phyloP scores from a whole-genome alignment of 2,329 filamentous ascomycete genomes.

The Eurotiales sp. region DNA sequence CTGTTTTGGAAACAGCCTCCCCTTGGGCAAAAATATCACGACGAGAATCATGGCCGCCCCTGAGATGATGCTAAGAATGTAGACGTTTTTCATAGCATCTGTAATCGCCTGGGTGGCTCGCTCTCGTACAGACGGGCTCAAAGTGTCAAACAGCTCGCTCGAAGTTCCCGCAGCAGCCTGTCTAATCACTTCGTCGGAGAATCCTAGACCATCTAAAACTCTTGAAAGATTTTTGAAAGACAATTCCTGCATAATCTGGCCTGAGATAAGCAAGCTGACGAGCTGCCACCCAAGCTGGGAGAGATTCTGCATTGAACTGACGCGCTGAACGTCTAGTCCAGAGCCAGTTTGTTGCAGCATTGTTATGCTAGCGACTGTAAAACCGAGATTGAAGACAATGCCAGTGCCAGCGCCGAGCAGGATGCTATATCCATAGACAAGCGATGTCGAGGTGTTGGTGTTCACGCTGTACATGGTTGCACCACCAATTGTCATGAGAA shows the following conservation, averaged over 20 bases:
- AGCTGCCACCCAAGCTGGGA: background rate
- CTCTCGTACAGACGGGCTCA: background rate
- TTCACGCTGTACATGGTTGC: background rate
- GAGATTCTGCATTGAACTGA: background rate
- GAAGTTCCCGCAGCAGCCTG: background rate
- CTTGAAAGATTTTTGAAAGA: background rate
- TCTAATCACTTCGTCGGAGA: background rate
- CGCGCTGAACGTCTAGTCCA: background rate
- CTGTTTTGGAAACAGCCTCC: too few species aligned
- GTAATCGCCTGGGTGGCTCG: background rate
- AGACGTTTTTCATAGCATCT: background rate
- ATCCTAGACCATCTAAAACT: background rate
- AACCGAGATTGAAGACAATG: background rate
- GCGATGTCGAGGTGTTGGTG: background rate
- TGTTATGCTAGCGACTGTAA: background rate
- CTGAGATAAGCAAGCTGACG: background rate
- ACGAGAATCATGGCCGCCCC: background rate
- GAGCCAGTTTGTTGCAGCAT: background rate
- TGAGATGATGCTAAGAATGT: background rate
- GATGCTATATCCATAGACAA: background rate
- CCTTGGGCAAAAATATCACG: too few species aligned
- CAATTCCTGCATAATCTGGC: background rate
- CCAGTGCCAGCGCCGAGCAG: background rate
- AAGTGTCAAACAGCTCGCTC: background rate
- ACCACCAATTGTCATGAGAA: background rate